Conservation (phyloP, 805 yeast genomes). For the Candida oleophila region DNA sequence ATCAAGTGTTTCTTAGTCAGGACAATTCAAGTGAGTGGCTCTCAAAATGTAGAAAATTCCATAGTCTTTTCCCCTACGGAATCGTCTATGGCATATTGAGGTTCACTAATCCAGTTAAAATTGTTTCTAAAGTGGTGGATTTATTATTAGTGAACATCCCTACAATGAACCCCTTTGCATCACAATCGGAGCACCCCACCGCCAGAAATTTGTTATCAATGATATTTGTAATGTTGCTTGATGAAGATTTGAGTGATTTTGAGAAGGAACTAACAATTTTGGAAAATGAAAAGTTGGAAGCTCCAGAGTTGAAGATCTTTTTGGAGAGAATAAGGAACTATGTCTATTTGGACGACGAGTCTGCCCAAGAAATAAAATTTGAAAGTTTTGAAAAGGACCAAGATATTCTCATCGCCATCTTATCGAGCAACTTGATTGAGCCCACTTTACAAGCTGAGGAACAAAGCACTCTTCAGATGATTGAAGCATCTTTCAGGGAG, state of each 20-base stretch:
- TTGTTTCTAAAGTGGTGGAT: conserved; percentile 77
- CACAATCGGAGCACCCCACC: conserved; percentile 6
- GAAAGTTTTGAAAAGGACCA: conserved; percentile 23
- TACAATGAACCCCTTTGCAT: conserved; percentile 19
- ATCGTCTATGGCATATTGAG: conserved; percentile 73
- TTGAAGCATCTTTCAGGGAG: conserved; percentile 18
- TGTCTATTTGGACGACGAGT: conserved; percentile 12
- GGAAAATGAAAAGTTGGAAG: conserved; percentile 35
- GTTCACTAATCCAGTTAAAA: conserved; percentile 83
- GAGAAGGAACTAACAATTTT: conserved; percentile 51
- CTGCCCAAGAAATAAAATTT: conserved; percentile 16
- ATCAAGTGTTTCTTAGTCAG: conserved; percentile 74
- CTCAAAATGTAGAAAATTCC: conserved; percentile 68
- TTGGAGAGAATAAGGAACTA: conserved; percentile 26
- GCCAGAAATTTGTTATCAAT: conserved; percentile 57
- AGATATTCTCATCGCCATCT: conserved; percentile 24
- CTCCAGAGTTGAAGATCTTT: conserved; percentile 21
- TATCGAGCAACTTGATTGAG: conserved; percentile 17
- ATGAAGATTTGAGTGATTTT: conserved; percentile 71
- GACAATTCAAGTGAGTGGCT: conserved; percentile 80
- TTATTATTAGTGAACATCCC: conserved; percentile 61
- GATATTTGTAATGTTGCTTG: conserved; percentile 67
- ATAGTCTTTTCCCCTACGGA: conserved; percentile 75
- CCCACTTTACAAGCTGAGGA: conserved; percentile 17
- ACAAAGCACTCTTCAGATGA: conserved; percentile 6